Percentiles rank a stretch among this genome's conserved stretches.
These are phyloP conservation scores for Papiliotrema laurentii DNA, from an alignment of 1,284 basidiomycete species.

Conservation along the genomic window DNA sequence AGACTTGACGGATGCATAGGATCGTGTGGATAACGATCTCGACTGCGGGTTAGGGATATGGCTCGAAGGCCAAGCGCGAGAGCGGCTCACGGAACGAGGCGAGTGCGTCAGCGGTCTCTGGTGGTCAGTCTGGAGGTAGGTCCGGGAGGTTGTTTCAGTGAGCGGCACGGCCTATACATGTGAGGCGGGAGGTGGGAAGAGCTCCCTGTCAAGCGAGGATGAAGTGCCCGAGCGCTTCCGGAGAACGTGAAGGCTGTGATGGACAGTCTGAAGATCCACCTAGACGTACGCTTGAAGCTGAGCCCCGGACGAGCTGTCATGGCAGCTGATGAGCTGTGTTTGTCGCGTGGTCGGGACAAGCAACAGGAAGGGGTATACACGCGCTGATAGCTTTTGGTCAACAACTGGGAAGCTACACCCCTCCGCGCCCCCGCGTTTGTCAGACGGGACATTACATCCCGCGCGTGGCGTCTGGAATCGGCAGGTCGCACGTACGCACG, in stretches of 20 bases:
- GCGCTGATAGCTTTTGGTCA: not conserved
- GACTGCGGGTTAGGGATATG: constrained; percentile 54
- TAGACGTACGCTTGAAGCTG: constrained; percentile 29
- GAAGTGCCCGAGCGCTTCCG: not conserved
- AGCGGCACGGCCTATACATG: too few relatives aligned
- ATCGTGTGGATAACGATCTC: constrained; percentile 91
- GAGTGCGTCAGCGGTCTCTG: constrained; percentile 38
- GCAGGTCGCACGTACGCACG: too few relatives aligned
- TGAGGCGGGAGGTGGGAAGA: too few relatives aligned
- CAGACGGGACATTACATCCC: too few relatives aligned
- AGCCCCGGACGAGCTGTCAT: constrained; percentile 20
- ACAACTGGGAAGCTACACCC: not conserved
- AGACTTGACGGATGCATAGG: constrained; percentile 81
- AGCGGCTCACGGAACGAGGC: constrained; percentile 34
- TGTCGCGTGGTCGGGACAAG: not conserved
- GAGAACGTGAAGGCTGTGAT: not conserved
- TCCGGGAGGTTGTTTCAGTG: too few relatives aligned
- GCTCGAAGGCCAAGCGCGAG: not conserved
- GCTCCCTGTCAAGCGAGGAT: not conserved
- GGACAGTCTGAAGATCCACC: not conserved
- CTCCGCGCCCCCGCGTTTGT: not conserved
- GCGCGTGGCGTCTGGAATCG: not conserved
- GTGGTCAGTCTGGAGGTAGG: constrained; percentile 3
- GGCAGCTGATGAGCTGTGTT: not conserved
- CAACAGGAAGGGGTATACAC: not conserved